Conservation (phyloP, 2,329 filamentous ascomycete species). For the Aspergillus sp. region DNA sequence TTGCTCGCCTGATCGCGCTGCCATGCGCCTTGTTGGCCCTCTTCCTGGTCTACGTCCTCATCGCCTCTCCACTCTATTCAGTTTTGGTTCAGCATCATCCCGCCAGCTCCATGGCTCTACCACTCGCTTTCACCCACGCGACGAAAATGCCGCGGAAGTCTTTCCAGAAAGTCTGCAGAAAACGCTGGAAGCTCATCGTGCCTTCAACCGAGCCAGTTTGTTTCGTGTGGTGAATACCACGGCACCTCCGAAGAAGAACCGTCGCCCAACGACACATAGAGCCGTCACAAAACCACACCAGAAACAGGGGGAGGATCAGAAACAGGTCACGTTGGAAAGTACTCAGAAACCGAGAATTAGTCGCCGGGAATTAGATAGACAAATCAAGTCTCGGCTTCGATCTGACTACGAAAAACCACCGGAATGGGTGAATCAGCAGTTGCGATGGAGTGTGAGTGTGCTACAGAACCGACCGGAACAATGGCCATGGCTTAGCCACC, state of each 20-base stretch:
- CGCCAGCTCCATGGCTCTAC: slow-evolving; percentile 8
- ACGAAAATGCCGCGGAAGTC: slow-evolving; percentile 17
- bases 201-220: slow-evolving; percentile 29
- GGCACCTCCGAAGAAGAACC: slow-evolving; percentile 9
- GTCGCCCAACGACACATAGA: slow-evolving; percentile 12
- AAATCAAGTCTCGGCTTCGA: neutral
- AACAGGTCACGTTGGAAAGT: neutral
- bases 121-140: neutral
- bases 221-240: slow-evolving; percentile 25
- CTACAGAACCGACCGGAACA: slow-evolving; percentile 12
- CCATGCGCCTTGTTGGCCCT: slow-evolving; percentile 17
- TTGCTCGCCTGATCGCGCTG: slow-evolving; percentile 12
- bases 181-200: slow-evolving; percentile 38
- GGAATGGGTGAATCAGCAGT: neutral
- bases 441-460: slow-evolving; percentile 9
- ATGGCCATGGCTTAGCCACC: slow-evolving; percentile 28
- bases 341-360: neutral
- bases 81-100: neutral
- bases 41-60: slow-evolving; percentile 1
- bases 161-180: slow-evolving; percentile 28
- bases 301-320: neutral
- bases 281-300: slow-evolving; percentile 7
- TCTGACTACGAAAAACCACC: neutral
- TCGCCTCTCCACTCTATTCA: neutral
- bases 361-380: no score